A percentile compares a stretch with the other conserved stretches of the same genome.
Evolutionary conservation across 257 asterid species (phyloP).

Genomic region (Rhazya stricta): DNA sequence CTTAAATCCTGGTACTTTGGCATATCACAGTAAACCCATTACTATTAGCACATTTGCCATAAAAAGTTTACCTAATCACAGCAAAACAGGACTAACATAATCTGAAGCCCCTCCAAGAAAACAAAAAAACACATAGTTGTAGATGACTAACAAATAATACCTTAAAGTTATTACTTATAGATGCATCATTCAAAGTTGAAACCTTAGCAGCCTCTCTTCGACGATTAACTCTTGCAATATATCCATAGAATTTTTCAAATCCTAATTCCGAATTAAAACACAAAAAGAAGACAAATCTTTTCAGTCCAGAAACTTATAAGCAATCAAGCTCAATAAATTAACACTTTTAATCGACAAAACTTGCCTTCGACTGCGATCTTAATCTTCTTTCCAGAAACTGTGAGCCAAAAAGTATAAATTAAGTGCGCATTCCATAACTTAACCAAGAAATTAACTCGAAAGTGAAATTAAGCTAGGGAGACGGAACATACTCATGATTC

Average conservation of each 20-base stretch:
- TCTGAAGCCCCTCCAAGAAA: neutral
- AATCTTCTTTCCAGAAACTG: neutral
- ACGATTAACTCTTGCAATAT: neutral
- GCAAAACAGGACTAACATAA: neutral
- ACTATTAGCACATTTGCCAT: no score
- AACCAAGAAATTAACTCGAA: no score
- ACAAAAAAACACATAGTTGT: neutral
- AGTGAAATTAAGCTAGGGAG: neutral
- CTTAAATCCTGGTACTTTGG: no score
- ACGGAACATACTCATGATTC: neutral
- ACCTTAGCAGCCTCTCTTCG: neutral
- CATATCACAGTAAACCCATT: no score
- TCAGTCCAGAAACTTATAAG: neutral
- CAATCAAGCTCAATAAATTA: neutral
- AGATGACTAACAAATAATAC: neutral
- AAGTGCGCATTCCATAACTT: neutral
- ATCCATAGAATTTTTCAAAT: neutral
- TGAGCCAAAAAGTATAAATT: neutral
- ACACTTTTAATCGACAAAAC: neutral
- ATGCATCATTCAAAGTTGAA: neutral
- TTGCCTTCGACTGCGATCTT: neutral
- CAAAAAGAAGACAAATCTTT: no score
- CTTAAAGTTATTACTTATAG: neutral
- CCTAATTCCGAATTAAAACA: neutral
- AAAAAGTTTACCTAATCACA: no score